phyloP scores from a whole-genome alignment of 148 eudicot genomes.

The Fagopyrum tataricum region DNA sequence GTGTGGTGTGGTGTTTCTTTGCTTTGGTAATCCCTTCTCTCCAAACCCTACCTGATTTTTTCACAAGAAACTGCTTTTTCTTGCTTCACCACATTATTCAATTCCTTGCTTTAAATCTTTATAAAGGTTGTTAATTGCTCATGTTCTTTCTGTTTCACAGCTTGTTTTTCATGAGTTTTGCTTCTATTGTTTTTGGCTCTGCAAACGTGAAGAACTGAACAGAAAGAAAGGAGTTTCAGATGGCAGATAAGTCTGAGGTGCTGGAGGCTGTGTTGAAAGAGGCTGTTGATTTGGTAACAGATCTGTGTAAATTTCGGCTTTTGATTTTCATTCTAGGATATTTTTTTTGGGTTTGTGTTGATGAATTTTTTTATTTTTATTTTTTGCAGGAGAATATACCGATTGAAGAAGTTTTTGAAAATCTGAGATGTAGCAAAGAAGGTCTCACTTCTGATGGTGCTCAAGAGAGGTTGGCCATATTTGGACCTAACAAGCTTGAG shows the following conservation, averaged over 20 bases:
- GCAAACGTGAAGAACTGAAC: conserved; percentile 13
- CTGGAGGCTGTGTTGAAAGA: conserved; percentile 93
- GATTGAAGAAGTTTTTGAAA: conserved; percentile 94
- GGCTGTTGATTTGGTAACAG: conserved; percentile 97
- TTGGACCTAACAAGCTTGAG: conserved; percentile 96
- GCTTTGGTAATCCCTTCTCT: conserved; percentile 16
- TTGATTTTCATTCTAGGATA: neutral
- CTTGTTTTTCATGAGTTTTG: conserved; percentile 28
- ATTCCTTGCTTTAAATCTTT: neutral
- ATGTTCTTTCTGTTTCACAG: conserved; percentile 29
- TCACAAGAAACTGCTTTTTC: conserved; percentile 9
- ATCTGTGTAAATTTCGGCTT: conserved; percentile 29
- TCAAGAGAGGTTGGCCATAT: conserved; percentile 74
- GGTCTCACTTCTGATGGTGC: conserved; percentile 78
- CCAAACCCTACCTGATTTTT: conserved; percentile 25
- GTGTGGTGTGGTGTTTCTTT: conserved; percentile 29
- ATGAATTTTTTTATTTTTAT: conserved; percentile 5
- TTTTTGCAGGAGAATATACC: conserved; percentile 85
- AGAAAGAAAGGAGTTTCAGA: conserved; percentile 14
- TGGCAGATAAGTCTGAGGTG: conserved; percentile 83
- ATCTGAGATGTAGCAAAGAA: conserved; percentile 85
- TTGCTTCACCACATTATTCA: conserved; percentile 21
- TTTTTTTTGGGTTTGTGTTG: conserved; percentile 10
- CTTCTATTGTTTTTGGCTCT: conserved; percentile 20
- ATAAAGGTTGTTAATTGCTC: conserved; percentile 20